Conservation (phyloP, 768 basidiomycete species). For the Leccinum arenicola region DNA sequence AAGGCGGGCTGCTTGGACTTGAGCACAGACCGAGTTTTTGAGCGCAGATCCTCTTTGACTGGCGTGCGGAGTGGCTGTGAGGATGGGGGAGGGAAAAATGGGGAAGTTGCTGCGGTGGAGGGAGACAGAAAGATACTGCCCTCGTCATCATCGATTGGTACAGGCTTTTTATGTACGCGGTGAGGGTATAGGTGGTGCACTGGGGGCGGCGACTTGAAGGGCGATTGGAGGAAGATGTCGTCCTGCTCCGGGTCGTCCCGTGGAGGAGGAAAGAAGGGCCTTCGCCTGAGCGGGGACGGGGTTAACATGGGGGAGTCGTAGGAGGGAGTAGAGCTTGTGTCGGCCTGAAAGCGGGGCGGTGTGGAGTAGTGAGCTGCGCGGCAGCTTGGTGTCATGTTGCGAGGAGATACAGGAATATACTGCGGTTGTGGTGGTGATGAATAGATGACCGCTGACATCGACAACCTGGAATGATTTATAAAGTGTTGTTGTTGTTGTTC, state of each 20-base stretch:
- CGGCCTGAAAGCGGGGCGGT: slow-evolving; percentile 31
- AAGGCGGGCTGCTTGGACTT: slow-evolving; percentile 28
- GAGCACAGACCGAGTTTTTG: slow-evolving; percentile 42
- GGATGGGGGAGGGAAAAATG: slow-evolving; percentile 42
- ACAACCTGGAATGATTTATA: slow-evolving; percentile 1
- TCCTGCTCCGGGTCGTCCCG: slow-evolving; percentile 36
- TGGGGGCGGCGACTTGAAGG: slow-evolving; percentile 46
- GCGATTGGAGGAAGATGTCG: slow-evolving; percentile 54
- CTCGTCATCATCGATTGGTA: slow-evolving; percentile 51
- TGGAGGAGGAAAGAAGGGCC: slow-evolving; percentile 37
- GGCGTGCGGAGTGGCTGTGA: slow-evolving; percentile 60
- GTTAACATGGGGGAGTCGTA: slow-evolving; percentile 61
- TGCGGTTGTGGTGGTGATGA: slow-evolving; percentile 32
- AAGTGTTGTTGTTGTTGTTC: background rate
- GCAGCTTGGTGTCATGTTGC: slow-evolving; percentile 34
- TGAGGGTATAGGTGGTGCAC: slow-evolving; percentile 42
- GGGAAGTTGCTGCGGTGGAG: slow-evolving; percentile 36
- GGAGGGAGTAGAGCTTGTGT: slow-evolving; percentile 26
- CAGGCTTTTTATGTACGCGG: slow-evolving; percentile 35
- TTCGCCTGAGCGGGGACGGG: slow-evolving; percentile 58
- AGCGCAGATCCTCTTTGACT: slow-evolving; percentile 47
- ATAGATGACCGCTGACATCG: slow-evolving; percentile 25
- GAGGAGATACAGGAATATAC: slow-evolving; percentile 35
- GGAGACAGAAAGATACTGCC: slow-evolving; percentile 57
- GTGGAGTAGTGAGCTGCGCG: slow-evolving; percentile 32